These are phyloP conservation scores for Solanum clarkiae DNA, from an alignment of 257 asterid genomes.

Conservation along the genomic window DNA sequence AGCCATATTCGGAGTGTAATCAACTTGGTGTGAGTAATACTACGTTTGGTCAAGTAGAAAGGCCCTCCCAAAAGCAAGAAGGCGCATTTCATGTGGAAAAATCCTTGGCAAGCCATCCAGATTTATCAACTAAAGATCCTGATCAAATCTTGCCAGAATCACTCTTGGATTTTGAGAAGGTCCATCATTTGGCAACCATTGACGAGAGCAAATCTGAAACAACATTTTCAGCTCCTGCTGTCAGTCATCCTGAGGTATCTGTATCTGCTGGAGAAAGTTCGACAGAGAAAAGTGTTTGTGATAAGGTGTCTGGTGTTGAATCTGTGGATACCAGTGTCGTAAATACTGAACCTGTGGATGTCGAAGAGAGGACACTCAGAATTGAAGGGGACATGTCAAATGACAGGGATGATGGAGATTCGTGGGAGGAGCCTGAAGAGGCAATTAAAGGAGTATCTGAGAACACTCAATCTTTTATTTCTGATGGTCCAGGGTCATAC, in stretches of 20 bases:
- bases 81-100: slow-evolving; percentile 16
- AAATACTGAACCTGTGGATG: slow-evolving; percentile 20
- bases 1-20: slow-evolving; percentile 18
- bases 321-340: slow-evolving; percentile 7
- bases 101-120: slow-evolving; percentile 20
- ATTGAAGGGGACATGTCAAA: slow-evolving; percentile 28
- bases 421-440: slow-evolving; percentile 65
- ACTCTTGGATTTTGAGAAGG: slow-evolving; percentile 34
- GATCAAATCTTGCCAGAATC: slow-evolving; percentile 50
- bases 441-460: slow-evolving; percentile 36
- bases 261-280: slow-evolving; percentile 12
- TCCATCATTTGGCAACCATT: slow-evolving; percentile 24
- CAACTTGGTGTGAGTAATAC: slow-evolving; percentile 21
- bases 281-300: slow-evolving; percentile 9
- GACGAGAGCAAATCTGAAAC: slow-evolving; percentile 42
- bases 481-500: slow-evolving; percentile 76
- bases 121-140: slow-evolving; percentile 16
- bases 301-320: slow-evolving; percentile 26
- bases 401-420: slow-evolving; percentile 43
- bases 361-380: slow-evolving; percentile 31
- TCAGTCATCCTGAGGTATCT: slow-evolving; percentile 15
- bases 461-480: slow-evolving; percentile 28
- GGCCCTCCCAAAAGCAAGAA: slow-evolving; percentile 27
- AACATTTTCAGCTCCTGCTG: slow-evolving; percentile 19
- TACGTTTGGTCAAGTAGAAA: slow-evolving; percentile 27